Conservation (phyloP, 352 stramenopile species). For the Pythium myriotylum region DNA sequence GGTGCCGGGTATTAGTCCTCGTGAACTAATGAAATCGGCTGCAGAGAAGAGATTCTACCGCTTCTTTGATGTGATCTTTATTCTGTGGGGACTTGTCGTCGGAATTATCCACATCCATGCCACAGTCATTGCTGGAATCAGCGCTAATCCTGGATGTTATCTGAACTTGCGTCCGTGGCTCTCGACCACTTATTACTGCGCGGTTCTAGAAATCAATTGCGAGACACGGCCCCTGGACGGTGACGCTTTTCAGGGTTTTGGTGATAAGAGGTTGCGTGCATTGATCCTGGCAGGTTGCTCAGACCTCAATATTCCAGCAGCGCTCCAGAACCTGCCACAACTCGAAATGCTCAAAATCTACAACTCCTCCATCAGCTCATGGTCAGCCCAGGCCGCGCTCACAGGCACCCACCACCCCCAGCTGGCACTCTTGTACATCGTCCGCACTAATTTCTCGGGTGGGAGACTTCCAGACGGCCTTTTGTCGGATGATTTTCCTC, state of each 20-base stretch:
- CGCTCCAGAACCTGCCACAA: slow-evolving; percentile 1
- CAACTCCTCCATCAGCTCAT: slow-evolving; percentile 24
- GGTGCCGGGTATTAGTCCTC: no score
- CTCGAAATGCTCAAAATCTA: neutral
- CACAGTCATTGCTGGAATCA: neutral
- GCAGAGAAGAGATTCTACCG: no score
- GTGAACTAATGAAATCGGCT: no score
- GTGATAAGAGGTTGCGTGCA: no score
- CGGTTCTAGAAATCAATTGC: slow-evolving; percentile 16
- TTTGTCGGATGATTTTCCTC: neutral
- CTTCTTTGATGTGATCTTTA: neutral
- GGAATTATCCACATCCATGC: slow-evolving; percentile 3
- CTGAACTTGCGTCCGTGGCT: slow-evolving; percentile 11
- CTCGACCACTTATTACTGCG: slow-evolving; percentile 8
- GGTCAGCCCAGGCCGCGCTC: slow-evolving; percentile 8
- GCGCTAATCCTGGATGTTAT: neutral
- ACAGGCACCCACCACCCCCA: neutral
- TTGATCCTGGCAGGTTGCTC: slow-evolving; percentile 16
- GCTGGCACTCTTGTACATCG: slow-evolving; percentile 7
- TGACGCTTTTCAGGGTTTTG: no score
- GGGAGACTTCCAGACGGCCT: slow-evolving; percentile 2
- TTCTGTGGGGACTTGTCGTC: slow-evolving; percentile 5
- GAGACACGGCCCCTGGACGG: neutral
- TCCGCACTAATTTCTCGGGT: slow-evolving; percentile 1
- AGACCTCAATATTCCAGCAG: slow-evolving; percentile 1